Conservation (phyloP, 306 rosid species). For the Cicer arietinum region DNA sequence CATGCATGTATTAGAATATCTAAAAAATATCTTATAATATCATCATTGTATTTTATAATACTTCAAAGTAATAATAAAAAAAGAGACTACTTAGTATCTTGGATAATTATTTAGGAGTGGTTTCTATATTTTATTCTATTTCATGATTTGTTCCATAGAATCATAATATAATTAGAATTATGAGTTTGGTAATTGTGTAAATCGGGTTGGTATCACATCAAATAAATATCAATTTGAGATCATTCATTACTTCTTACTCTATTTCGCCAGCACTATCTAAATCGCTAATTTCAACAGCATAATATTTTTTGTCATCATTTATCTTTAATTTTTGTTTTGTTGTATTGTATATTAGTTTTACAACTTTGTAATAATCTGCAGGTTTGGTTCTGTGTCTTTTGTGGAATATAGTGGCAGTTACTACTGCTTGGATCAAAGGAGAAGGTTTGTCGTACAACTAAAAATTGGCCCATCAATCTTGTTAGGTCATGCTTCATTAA, state of each 20-base stretch:
- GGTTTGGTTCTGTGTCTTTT: constrained; percentile 73
- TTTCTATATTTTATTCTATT: neutral
- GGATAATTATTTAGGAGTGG: neutral
- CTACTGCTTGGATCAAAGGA: constrained; percentile 83
- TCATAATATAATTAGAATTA: neutral
- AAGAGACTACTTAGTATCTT: neutral
- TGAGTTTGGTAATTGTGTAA: neutral
- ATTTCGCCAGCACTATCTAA: neutral
- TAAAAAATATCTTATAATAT: no score
- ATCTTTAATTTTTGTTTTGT: constrained; percentile 6
- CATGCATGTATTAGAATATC: no score
- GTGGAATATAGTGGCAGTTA: constrained; percentile 86
- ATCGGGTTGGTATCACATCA: no score
- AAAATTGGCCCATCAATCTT: constrained; percentile 12
- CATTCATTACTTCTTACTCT: neutral
- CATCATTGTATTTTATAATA: no score
- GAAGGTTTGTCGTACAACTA: constrained; percentile 65
- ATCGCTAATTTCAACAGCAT: constrained; percentile 10
- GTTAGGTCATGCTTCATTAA: constrained; percentile 39
- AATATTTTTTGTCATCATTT: neutral
- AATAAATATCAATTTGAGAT: no score
- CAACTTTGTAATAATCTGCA: constrained; percentile 51
- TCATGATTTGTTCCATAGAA: neutral
- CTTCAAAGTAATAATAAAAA: no score
- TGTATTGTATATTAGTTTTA: constrained; percentile 6